Percentiles rank a stretch among this genome's conserved stretches.
These are phyloP conservation scores for Lactuca sativa DNA, from an alignment of 129 eudicot species.

Conservation along the genomic window DNA sequence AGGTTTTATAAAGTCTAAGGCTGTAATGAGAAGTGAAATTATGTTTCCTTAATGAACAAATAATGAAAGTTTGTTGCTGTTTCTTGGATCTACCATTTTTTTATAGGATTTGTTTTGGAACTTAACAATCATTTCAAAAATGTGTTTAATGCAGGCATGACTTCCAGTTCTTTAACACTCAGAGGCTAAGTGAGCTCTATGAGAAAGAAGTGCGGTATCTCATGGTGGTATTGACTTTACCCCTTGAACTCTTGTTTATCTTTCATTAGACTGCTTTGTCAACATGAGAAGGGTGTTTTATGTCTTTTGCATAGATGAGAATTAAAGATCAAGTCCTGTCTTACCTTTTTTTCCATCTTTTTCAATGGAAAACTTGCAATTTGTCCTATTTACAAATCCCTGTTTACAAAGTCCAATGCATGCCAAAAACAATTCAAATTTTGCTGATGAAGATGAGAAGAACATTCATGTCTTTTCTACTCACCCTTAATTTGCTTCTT, in stretches of 20 bases:
- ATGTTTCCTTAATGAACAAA: too few species aligned
- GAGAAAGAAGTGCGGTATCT: slow-evolving; percentile 99
- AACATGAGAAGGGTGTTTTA: too few species aligned
- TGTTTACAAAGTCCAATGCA: too few species aligned
- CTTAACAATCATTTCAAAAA: neutral
- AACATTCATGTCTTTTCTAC: neutral
- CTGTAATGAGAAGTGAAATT: too few species aligned
- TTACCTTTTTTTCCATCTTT: neutral
- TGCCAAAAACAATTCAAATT: neutral
- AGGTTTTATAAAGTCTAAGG: too few species aligned
- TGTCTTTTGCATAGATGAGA: too few species aligned
- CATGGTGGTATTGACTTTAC: slow-evolving; percentile 55
- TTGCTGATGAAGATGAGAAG: neutral
- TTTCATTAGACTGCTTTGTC: too few species aligned
- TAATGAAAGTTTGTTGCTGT: neutral
- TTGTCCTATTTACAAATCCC: too few species aligned
- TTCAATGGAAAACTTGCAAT: too few species aligned
- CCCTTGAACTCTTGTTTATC: neutral
- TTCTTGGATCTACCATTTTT: too few species aligned
- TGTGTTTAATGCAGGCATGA: slow-evolving; percentile 64
- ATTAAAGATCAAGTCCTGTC: too few species aligned
- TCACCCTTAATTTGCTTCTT: neutral
- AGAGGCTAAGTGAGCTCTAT: slow-evolving; percentile 92
- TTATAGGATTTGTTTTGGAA: neutral
- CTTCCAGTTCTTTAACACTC: slow-evolving; percentile 96